Evolutionary conservation across 768 basidiomycete species (phyloP).

Genomic region (Cystobasidiopsis lactophilus): DNA sequence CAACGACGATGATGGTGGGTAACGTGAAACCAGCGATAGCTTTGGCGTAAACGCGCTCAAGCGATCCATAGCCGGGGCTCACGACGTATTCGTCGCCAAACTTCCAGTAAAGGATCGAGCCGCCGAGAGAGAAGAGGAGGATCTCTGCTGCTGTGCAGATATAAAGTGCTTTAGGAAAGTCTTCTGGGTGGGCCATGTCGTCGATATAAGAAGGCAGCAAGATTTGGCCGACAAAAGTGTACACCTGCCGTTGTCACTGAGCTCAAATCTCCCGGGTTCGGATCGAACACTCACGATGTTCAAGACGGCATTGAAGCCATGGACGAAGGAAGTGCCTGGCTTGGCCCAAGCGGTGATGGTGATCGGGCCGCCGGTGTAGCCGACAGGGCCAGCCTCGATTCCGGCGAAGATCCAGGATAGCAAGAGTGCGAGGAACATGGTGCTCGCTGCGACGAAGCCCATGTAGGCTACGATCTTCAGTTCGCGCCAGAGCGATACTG

Average conservation of each 20-base stretch:
- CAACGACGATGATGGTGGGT: constrained; percentile 15
- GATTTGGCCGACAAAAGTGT: constrained; percentile 14
- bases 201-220: constrained; percentile 10
- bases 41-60: constrained; percentile 6
- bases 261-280: too few relatives aligned
- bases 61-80: constrained; percentile 10
- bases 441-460: constrained; percentile 27
- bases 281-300: constrained; percentile 7
- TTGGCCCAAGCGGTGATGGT: constrained; percentile 15
- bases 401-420: constrained; percentile 23
- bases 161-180: constrained; percentile 21
- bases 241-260: too few relatives aligned
- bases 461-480: constrained; percentile 25
- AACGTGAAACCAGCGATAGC: constrained; percentile 16
- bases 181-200: constrained; percentile 17
- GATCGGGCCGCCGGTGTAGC: constrained; percentile 20
- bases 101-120: constrained; percentile 6
- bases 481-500: constrained; percentile 22
- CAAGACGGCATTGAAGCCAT: constrained; percentile 17
- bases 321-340: constrained; percentile 18
- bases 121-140: constrained; percentile 17
- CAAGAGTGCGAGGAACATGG: constrained; percentile 32
- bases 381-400: constrained; percentile 28
- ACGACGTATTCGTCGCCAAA: constrained; percentile 12
- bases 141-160: constrained; percentile 15